Evolutionary conservation across 2,329 filamentous ascomycete genomes (phyloP), one percentile per base, ranked within the genome.

Genomic region (Aspergillus vadensis): DNA sequence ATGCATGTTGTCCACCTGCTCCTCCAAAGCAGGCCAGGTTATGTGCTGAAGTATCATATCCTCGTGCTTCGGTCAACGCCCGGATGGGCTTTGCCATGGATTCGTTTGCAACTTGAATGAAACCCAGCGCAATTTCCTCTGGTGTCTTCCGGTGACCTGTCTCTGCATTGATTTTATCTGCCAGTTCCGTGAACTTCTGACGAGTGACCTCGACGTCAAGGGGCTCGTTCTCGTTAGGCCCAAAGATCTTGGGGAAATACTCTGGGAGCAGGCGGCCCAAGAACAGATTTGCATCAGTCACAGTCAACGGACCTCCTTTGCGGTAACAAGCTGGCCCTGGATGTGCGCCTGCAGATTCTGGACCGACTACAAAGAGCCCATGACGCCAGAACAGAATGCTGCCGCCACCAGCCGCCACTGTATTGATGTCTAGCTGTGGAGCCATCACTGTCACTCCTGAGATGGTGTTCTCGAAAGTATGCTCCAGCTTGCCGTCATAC

Each of bases 241-340:
- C 94, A 69, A 98, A 97, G 61, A 98, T 97, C 73, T 93, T 94
- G 0, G 94, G 94, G 76, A 98, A 98, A 81, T 96, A 97, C 63
- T 96, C 91, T 0, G 93, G 93, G 1, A 97, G 78, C 4, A 98
- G 80, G 21, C 94, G 86, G 0, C 93, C 93, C 0, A 98, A 85
- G 72, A 92, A 93, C 6, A 97, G 76, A 67, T 97, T 97, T 5
- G 93, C 93, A 71, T 97, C 93, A 0, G 94, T 97, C 9, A 97
- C 93, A 0, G 93, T 95, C 15, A 94, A 83, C 2, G 93, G 93
- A 0, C 93, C 93, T 0, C 91, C 93, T 76, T 97, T 97, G 14
- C 93, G 86, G 76, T 97, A 97, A 69, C 93, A 97, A 1, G 92
- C 92, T 12, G 93, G 93, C 1, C 93, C 93, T 0, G 93, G 93